Base-by-base conservation (phyloP, 345 rosid genomes). In the Eucalyptus sideroxylon region DNA sequence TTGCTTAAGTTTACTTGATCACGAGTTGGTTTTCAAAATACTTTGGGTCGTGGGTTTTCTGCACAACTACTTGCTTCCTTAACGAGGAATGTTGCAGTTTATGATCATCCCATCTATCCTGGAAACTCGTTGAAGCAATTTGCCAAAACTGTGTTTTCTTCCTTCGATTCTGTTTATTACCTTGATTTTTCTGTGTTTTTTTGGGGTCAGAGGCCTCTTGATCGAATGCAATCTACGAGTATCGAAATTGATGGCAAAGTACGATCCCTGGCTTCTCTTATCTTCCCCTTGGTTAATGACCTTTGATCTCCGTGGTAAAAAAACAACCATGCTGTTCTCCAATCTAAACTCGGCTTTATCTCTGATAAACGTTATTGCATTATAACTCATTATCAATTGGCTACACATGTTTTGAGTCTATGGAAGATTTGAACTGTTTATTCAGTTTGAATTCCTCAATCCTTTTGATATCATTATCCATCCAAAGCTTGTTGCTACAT, bases 401-500 rank as follows among this genome's bases (percentile, higher is more conserved):
- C 56, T 53, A 17, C 56, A 53, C 56, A 53, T 0, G 56, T 53
- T 53, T 53, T 53, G 56, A 53, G 56, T 51, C 56, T 7, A 53
- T 53, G 56, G 56, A 53, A 53, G 56, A 53, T 53, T 53, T 19
- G 30, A 23, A 9, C 27, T 56, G 62, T 56, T 21, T 9, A 23
- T 56, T 8, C 13, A 56, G 62, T 56, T 56, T 56, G 30, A 56
- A 56, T 56, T 56, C 1, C 27, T 56, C 30, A 56, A 9, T 53
- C 60, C 6, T 55, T 55, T 0, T 55, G 0, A 55, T 55, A 2
- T 55, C 60, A 55, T 55, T 23, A 23, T 55, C 27, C 0, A 55
- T 55, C 60, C 13, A 56, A 56, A 2, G 30, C 62, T 56, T 8
- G 27, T 56, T 56, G 62, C 62, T 56, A 23, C 62, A 56, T 9